Conservation (phyloP, 139 green algal species). For the Pseudopediastrum boryanum region DNA sequence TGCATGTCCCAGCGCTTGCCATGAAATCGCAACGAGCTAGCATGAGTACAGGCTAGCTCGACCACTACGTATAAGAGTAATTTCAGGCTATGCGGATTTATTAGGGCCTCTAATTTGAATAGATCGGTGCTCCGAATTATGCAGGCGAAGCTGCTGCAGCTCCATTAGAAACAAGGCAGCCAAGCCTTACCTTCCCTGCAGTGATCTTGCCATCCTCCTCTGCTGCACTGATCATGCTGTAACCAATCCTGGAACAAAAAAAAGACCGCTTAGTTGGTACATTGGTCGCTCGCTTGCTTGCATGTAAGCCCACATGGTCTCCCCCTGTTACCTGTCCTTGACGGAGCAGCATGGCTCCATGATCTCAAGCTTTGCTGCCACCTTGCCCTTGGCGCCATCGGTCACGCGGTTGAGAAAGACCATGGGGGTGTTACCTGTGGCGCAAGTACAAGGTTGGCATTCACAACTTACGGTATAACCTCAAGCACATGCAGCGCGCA, state of each 20-base stretch:
- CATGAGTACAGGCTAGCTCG: too few relatives aligned
- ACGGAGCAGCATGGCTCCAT: slow-evolving; percentile 90
- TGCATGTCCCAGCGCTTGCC: too few relatives aligned
- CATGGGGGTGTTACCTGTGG: slow-evolving; percentile 93
- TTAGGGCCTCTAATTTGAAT: too few relatives aligned
- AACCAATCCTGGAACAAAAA: slow-evolving; percentile 78
- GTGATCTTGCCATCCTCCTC: slow-evolving; percentile 88
- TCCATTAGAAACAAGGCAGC: neutral
- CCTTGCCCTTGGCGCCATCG: slow-evolving; percentile 55
- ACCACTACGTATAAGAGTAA: too few relatives aligned
- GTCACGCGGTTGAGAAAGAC: slow-evolving; percentile 88
- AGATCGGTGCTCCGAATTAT: neutral
- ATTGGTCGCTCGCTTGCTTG: neutral
- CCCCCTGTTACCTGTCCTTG: slow-evolving; percentile 72
- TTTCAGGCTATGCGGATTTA: too few relatives aligned
- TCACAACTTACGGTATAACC: neutral
- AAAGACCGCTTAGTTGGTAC: neutral
- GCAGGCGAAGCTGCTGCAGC: neutral
- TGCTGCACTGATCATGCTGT: slow-evolving; percentile 91
- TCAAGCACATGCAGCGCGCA: neutral
- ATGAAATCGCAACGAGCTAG: too few relatives aligned
- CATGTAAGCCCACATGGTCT: neutral
- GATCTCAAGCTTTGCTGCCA: slow-evolving; percentile 89
- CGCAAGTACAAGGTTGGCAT: neutral
- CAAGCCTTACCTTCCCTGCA: slow-evolving; percentile 77